Conservation (phyloP, 371 early-diverging fungal genomes). For the Mucor circinelloides region DNA sequence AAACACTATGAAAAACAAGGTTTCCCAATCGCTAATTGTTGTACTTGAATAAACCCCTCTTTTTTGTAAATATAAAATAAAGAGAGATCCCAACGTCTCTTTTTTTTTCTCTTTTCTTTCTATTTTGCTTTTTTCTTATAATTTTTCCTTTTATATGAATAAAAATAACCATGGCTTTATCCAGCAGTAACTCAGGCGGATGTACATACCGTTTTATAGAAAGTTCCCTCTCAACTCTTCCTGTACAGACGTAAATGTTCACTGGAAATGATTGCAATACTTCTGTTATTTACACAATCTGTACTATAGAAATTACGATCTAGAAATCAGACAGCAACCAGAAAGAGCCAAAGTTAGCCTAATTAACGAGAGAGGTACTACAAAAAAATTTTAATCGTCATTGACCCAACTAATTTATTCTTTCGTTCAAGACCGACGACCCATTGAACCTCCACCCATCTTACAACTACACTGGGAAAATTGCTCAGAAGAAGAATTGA, state of each 20-base stretch:
- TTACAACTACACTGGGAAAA: constrained; percentile 43
- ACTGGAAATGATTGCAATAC: not conserved
- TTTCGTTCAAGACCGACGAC: constrained; percentile 37
- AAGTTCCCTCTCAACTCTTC: constrained; percentile 36
- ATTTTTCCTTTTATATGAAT: constrained; percentile 4
- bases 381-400: not conserved
- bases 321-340: constrained; percentile 34
- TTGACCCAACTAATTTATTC: not conserved
- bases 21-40: not conserved
- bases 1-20: not conserved
- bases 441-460: constrained; percentile 56
- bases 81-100: not conserved
- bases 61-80: constrained; percentile 7
- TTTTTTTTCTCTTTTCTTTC: constrained; percentile 6
- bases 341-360: constrained; percentile 25
- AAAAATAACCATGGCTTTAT: not conserved
- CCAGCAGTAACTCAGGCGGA: constrained; percentile 9
- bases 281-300: not conserved
- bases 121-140: constrained; percentile 14
- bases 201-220: constrained; percentile 52
- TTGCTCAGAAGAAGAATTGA: constrained; percentile 39
- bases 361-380: constrained; percentile 43
- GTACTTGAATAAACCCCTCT: not conserved
- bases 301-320: constrained; percentile 5
- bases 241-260: constrained; percentile 31